Evolutionary conservation across 2,329 filamentous ascomycete species (phyloP).

Genomic region (Emericellopsis cladophorae): DNA sequence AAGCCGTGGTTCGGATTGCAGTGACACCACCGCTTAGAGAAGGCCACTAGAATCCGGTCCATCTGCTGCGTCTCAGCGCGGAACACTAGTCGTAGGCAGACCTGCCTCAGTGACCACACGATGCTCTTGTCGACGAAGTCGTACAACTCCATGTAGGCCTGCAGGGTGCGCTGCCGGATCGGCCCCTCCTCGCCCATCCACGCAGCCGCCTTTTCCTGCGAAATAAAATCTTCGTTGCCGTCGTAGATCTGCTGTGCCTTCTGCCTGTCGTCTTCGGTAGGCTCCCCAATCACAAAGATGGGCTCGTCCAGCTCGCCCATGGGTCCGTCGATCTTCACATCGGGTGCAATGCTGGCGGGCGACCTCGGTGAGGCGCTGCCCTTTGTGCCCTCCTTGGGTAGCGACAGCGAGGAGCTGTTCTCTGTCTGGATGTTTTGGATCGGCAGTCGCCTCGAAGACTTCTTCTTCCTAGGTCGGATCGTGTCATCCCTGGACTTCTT

Average conservation of each 20-base stretch:
- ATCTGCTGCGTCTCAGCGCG: slow-evolving; percentile 94
- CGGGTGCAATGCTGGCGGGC: slow-evolving; percentile 27
- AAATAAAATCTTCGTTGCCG: slow-evolving; percentile 69
- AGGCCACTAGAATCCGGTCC: slow-evolving; percentile 81
- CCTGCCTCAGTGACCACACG: slow-evolving; percentile 60
- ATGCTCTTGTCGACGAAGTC: slow-evolving; percentile 77
- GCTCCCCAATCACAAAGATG: slow-evolving; percentile 43
- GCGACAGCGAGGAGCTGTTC: slow-evolving; percentile 19
- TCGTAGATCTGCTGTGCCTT: slow-evolving; percentile 77
- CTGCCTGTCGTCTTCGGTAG: slow-evolving; percentile 56
- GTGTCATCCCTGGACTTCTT: slow-evolving; percentile 13
- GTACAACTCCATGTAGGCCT: slow-evolving; percentile 86
- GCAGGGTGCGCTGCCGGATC: slow-evolving; percentile 42
- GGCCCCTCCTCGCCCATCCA: slow-evolving; percentile 73
- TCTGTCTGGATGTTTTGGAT: background rate
- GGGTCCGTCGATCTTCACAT: slow-evolving; percentile 28
- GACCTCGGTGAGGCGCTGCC: slow-evolving; percentile 25
- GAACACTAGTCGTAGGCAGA: slow-evolving; percentile 72
- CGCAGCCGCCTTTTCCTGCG: slow-evolving; percentile 67
- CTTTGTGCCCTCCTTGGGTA: slow-evolving; percentile 28
- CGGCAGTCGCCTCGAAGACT: background rate
- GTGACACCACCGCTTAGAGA: slow-evolving; percentile 82
- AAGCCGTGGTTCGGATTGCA: slow-evolving; percentile 92
- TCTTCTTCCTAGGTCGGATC: slow-evolving; percentile 12
- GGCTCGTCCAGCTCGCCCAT: slow-evolving; percentile 40